These are phyloP conservation scores for Sporopachydermia quercuum DNA, from an alignment of 805 yeast genomes.

Conservation along the genomic window DNA sequence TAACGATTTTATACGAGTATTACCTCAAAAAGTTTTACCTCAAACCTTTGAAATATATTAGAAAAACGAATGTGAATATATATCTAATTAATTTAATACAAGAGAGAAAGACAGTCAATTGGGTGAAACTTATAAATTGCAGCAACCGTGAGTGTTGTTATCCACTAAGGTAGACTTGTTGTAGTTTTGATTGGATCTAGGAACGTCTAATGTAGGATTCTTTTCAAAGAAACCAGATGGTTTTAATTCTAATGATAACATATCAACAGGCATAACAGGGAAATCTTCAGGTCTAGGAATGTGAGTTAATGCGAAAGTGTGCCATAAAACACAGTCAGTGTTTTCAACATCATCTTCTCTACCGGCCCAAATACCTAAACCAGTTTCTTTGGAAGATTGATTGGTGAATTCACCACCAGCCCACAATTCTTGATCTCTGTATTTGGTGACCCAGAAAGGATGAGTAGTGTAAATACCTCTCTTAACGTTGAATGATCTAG, in stretches of 20 bases:
- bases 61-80: too few relatives aligned
- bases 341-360: slow-evolving; percentile 51
- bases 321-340: slow-evolving; percentile 68
- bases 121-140: too few relatives aligned
- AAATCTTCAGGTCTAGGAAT: slow-evolving; percentile 75
- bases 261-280: slow-evolving; percentile 85
- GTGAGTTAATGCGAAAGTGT: slow-evolving; percentile 69
- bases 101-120: too few relatives aligned
- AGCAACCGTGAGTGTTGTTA: too few relatives aligned
- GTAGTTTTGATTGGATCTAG: slow-evolving; percentile 50
- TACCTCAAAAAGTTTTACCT: too few relatives aligned
- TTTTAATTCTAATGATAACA: slow-evolving; percentile 46
- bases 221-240: slow-evolving; percentile 66
- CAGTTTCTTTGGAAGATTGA: slow-evolving; percentile 61
- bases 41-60: too few relatives aligned
- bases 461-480: slow-evolving; percentile 65
- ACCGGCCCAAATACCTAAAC: slow-evolving; percentile 57
- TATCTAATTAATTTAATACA: too few relatives aligned
- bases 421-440: slow-evolving; percentile 52
- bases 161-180: slow-evolving; percentile 45
- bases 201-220: slow-evolving; percentile 69
- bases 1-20: too few relatives aligned
- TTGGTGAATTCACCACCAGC: slow-evolving; percentile 84
- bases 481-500: slow-evolving; percentile 45
- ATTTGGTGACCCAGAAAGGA: slow-evolving; percentile 73